Base-by-base conservation (phyloP, 2,329 filamentous ascomycete species). In the Colletotrichum tanaceti region DNA sequence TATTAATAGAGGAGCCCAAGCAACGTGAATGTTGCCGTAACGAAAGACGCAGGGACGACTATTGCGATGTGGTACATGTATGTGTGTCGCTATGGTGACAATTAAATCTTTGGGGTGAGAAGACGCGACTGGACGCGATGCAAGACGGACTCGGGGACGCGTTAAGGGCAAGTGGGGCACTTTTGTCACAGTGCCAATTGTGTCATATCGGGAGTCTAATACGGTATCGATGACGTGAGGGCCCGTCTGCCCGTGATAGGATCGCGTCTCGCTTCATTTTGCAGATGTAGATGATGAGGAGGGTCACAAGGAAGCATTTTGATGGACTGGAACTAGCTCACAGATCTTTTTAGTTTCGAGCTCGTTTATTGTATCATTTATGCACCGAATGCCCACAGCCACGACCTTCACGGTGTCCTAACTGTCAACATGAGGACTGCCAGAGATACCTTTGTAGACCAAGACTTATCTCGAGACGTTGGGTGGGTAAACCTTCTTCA, bases 91-190 rank as follows among this genome's bases (percentile, higher is more conserved):
- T 64, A 43, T 46, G 47, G 55, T 57, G 59, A 66, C 63, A 69
- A 61, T 57, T 57, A 46, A 44, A 57, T 47, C 50, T 50, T 22
- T 32, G 14, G 10, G n/a, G 20, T 24, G 7, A 38, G 28, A 39
- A 47, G 55, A 60, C 67, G 69, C 70, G 63, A 66, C 63, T n/a
- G 10, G 59, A 68, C 70, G 67, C 70, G 70, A 61, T 28, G 28
- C 32, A 35, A 35, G 9, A 35, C 32, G 9, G 32, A 2, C 32
- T 35, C 32, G 32, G 9, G 10, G 39, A 69, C 66, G 66, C 66
- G 63, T 69, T 66, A 60, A 66, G 47, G 63, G 44, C 28, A 18
- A 18, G 66, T 58, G 66, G 65, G 65, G 63, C n/a, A 13, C 13
- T 10, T 6, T 5, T 0, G 0, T 0, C 10, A 66, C 66, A 53